These are phyloP conservation scores for Daphne laureola DNA, from an alignment of 441 rosid species.

Conservation along the genomic window DNA sequence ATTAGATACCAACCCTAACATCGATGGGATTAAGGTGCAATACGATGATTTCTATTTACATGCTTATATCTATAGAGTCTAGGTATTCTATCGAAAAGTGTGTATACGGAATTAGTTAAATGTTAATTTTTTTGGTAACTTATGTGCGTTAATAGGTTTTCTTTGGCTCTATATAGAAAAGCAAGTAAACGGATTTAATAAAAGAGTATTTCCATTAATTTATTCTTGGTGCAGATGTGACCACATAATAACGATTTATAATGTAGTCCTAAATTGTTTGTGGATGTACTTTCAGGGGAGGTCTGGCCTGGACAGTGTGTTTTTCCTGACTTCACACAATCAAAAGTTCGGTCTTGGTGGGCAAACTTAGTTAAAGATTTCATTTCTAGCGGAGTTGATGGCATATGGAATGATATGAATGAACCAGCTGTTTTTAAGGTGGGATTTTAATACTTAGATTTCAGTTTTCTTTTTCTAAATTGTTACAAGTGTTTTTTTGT, in stretches of 20 bases:
- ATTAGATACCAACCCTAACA: too few relatives aligned
- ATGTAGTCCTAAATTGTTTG: background rate
- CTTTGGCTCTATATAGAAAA: too few relatives aligned
- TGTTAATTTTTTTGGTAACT: too few relatives aligned
- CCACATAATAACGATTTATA: too few relatives aligned
- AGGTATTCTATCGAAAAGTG: too few relatives aligned
- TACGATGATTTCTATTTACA: too few relatives aligned
- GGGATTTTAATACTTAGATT: conserved; percentile 1
- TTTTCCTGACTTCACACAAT: conserved; percentile 83
- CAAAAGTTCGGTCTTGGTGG: conserved; percentile 89
- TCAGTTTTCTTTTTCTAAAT: background rate
- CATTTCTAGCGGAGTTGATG: conserved; percentile 80
- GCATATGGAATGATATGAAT: conserved; percentile 98
- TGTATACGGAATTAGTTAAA: too few relatives aligned
- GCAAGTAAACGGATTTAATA: background rate
- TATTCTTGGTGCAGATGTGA: too few relatives aligned
- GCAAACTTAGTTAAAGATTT: conserved; percentile 73
- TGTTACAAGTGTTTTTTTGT: conserved; percentile 15
- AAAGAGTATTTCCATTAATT: too few relatives aligned
- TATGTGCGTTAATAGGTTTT: background rate
- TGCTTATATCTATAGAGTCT: too few relatives aligned
- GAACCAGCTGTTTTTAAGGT: conserved; percentile 94
- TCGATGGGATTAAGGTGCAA: too few relatives aligned
- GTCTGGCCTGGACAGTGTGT: conserved; percentile 99
- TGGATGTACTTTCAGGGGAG: conserved; percentile 40